Evolutionary conservation across 139 green algal genomes (phyloP), one percentile per base, ranked within the genome.

Genomic region (Chlamydomonas incerta): DNA sequence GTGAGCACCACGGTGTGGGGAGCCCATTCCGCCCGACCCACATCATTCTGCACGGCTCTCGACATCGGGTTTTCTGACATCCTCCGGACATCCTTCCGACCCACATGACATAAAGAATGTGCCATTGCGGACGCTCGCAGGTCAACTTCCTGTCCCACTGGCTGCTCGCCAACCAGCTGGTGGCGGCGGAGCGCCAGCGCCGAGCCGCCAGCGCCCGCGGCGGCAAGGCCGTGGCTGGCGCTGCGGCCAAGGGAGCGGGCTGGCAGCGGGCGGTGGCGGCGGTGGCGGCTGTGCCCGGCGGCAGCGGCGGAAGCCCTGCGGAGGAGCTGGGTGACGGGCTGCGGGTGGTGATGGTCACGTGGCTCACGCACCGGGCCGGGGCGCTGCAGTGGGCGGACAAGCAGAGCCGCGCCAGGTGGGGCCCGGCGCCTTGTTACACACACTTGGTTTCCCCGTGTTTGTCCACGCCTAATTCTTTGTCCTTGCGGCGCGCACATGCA

Each of bases 91-190:
- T 50, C 6, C 41, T 13, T 8, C 41, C 41, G 41, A 50, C 41
- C 41, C 41, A 50, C 41, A 50, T 50, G n/a, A n/a, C n/a, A n/a
- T n/a, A n/a, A n/a, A n/a, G n/a, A n/a, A n/a, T n/a, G n/a, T n/a
- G n/a, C 41, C 41, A 50, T 8, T 50, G 6, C 41, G 6, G 6
- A 50, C 8, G 41, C 41, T 8, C 31, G 13, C 58, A 95, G 92
- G 89, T 93, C 71, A 96, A 96, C 83, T 95, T 91, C 63, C 73
- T 96, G 24, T 76, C 70, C 0, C 93, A 96, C 82, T 93, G 90
- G 82, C 69, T 96, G 72, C 90, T 95, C 28, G 76, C 79, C 18
- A 84, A 96, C 71, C 65, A 85, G 65, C 89, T 93, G 57, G 82
- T 95, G 67, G 52, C 52, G 8, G 34, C 72, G 23, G 75, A 91